Conservation (phyloP, 495 filamentous ascomycete species). For the Talaromyces adpressus region DNA sequence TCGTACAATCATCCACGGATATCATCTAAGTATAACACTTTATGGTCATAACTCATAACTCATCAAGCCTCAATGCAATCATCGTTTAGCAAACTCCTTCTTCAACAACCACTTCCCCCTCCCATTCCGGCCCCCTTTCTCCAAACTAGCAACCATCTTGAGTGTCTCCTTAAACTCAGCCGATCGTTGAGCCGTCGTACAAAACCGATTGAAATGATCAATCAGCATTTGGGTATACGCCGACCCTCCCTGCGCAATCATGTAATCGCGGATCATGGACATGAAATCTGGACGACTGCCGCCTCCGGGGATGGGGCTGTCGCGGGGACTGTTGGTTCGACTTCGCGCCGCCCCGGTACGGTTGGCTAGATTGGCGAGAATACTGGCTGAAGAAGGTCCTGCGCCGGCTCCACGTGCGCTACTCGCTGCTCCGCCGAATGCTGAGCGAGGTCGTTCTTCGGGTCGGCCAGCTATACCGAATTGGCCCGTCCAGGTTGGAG, state of each 20-base stretch:
- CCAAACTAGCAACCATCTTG: constrained; percentile 49
- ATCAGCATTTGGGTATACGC: constrained; percentile 71
- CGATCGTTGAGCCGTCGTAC: constrained; percentile 43
- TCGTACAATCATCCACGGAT: background rate
- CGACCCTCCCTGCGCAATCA: constrained; percentile 61
- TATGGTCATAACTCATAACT: background rate
- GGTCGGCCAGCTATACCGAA: constrained; percentile 64
- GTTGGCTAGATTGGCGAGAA: constrained; percentile 54
- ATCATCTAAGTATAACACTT: background rate
- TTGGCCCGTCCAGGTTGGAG: constrained; percentile 89
- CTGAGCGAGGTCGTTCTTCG: constrained; percentile 14
- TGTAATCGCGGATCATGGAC: constrained; percentile 66
- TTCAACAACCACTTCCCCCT: constrained; percentile 56
- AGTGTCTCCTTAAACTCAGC: constrained; percentile 60
- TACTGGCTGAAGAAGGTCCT: constrained; percentile 47
- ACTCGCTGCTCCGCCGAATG: constrained; percentile 22
- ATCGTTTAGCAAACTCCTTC: constrained; percentile 41
- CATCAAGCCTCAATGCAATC: background rate
- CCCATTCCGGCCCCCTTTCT: constrained; percentile 44
- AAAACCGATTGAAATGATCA: constrained; percentile 69
- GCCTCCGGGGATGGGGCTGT: constrained; percentile 17
- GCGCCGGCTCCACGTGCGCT: constrained; percentile 26
- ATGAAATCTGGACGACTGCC: constrained; percentile 50
- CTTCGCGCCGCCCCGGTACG: constrained; percentile 26
- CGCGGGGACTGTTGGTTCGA: constrained; percentile 18